These are phyloP conservation scores for Solanum habrochaites DNA, from an alignment of 257 asterid genomes.

Conservation along the genomic window DNA sequence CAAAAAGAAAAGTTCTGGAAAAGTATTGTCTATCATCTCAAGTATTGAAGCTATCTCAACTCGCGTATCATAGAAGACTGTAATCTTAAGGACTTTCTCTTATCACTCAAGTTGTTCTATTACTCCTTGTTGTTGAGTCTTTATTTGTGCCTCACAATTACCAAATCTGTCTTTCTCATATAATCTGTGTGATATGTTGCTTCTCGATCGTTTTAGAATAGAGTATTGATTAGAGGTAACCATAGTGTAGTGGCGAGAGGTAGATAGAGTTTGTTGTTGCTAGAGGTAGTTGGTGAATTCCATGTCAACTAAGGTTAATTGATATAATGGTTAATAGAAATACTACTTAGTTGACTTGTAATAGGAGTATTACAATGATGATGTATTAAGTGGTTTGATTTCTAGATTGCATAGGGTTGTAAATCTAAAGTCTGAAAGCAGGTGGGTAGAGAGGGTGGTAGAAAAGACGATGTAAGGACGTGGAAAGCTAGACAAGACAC, in stretches of 20 bases:
- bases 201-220: no score
- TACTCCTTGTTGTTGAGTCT: neutral
- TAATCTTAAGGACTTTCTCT: neutral
- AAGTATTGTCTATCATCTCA: neutral
- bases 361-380: neutral
- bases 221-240: neutral
- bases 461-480: no score
- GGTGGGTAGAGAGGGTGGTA: no score
- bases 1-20: neutral
- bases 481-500: no score
- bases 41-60: neutral
- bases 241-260: neutral
- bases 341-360: neutral
- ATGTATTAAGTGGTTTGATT: neutral
- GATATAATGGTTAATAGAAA: neutral
- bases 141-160: neutral
- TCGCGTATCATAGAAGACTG: neutral
- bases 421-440: no score
- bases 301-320: neutral
- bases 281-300: neutral
- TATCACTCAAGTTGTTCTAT: no score
- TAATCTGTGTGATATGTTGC: no score
- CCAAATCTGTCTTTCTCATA: no score
- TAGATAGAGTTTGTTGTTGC: neutral
- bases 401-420: neutral